Percentiles rank a stretch among this genome's conserved stretches.
phyloP scores from a whole-genome alignment of 441 rosid genomes.

The Jatropha multifida region DNA sequence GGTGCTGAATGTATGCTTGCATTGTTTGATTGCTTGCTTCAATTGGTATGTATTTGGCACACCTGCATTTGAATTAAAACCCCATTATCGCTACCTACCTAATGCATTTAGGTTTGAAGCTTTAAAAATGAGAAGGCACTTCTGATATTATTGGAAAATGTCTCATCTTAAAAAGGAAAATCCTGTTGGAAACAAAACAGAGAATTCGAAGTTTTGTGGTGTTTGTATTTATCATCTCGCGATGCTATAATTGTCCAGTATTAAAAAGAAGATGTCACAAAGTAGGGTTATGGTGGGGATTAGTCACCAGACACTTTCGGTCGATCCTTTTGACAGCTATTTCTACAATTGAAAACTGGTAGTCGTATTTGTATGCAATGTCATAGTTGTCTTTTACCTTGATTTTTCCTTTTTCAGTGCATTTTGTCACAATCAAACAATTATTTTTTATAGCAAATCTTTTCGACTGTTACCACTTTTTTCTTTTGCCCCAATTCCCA shows the following conservation, averaged over 20 bases:
- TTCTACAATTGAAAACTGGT: slow-evolving; percentile 1
- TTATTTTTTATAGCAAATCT: background rate
- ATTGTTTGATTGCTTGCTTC: too few species aligned
- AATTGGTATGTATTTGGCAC: too few species aligned
- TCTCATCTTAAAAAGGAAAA: too few species aligned
- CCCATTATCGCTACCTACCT: too few species aligned
- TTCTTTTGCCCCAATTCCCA: background rate
- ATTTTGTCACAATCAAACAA: background rate
- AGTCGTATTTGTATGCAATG: background rate
- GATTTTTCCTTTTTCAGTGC: background rate
- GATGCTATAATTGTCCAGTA: background rate
- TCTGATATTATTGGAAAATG: too few species aligned
- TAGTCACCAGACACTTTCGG: slow-evolving; percentile 6
- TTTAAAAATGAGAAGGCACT: too few species aligned
- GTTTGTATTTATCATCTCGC: background rate
- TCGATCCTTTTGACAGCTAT: slow-evolving; percentile 11
- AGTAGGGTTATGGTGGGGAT: slow-evolving; percentile 4
- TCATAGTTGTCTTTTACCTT: background rate
- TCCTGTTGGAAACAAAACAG: background rate
- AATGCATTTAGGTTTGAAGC: too few species aligned
- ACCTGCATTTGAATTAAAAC: too few species aligned
- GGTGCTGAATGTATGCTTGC: background rate
- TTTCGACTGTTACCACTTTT: background rate
- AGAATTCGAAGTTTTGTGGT: background rate
- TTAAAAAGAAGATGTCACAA: background rate